Percentiles rank a stretch among this genome's conserved stretches.
Conservation (phyloP, 768 basidiomycete species). For the Rubroboletus satanas region DNA sequence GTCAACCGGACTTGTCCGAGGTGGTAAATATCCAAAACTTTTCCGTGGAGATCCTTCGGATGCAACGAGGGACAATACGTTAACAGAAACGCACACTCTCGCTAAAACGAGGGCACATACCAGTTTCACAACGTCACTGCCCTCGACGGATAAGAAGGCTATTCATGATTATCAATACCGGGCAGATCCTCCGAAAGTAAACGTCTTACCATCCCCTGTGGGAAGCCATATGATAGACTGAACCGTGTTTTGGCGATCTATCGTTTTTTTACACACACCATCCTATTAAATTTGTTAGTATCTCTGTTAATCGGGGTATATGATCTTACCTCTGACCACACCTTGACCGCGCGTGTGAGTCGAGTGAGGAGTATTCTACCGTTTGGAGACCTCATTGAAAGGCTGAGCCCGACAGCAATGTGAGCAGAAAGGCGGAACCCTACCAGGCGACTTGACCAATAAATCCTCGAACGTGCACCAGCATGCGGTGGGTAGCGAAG, state of each 20-base stretch:
- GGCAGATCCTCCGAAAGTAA: constrained; percentile 3
- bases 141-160: constrained; percentile 55
- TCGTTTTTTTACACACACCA: constrained; percentile 49
- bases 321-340: constrained; percentile 46
- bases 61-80: constrained; percentile 13
- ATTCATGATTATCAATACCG: constrained; percentile 13
- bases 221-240: constrained; percentile 55
- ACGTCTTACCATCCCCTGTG: constrained; percentile 39
- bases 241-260: constrained; percentile 43
- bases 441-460: constrained; percentile 55
- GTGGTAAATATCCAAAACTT: constrained; percentile 40
- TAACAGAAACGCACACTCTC: constrained; percentile 4
- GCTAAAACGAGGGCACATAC: constrained; percentile 25
- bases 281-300: constrained; percentile 31
- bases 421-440: not conserved
- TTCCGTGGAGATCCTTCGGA: constrained; percentile 42
- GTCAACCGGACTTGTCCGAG: constrained; percentile 45
- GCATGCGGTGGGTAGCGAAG: constrained; percentile 42
- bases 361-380: constrained; percentile 45
- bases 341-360: constrained; percentile 46
- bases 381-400: constrained; percentile 42
- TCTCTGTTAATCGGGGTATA: not conserved
- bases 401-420: constrained; percentile 3
- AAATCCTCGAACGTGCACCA: constrained; percentile 51
- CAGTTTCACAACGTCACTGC: constrained; percentile 43